Percentiles rank a stretch among this genome's conserved stretches.
These are phyloP conservation scores for Pontederia crassipes DNA, from an alignment of 176 grass and related monocot genomes.

Conservation along the genomic window DNA sequence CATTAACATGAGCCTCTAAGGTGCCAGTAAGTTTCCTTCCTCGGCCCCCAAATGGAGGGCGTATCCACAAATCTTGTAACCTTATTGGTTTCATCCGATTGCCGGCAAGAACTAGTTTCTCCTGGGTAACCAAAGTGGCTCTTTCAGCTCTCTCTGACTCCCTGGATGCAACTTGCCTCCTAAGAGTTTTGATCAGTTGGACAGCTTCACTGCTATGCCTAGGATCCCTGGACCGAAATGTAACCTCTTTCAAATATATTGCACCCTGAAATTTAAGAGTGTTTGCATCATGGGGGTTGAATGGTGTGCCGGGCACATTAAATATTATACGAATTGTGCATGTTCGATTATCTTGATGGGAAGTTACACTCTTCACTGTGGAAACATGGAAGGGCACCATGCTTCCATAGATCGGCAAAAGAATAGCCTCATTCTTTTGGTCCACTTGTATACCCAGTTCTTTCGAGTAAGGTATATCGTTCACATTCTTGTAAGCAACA, in stretches of 20 bases:
- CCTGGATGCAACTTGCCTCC: constrained; percentile 73
- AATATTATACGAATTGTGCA: constrained; percentile 70
- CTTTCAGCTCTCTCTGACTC: constrained; percentile 85
- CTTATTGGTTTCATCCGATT: constrained; percentile 59
- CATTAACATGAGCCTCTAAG: constrained; percentile 83
- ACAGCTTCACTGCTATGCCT: constrained; percentile 79
- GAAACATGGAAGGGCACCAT: constrained; percentile 90
- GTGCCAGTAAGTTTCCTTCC: constrained; percentile 54
- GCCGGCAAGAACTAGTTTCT: constrained; percentile 59
- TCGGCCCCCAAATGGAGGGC: constrained; percentile 58
- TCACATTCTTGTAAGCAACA: constrained; percentile 60
- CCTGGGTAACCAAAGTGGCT: constrained; percentile 80
- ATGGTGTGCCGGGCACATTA: constrained; percentile 71
- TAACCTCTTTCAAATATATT: constrained; percentile 72
- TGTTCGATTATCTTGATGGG: constrained; percentile 54
- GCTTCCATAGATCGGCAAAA: constrained; percentile 74
- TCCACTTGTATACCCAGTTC: constrained; percentile 80
- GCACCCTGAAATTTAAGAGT: constrained; percentile 53
- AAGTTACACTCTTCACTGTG: constrained; percentile 72
- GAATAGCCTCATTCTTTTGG: constrained; percentile 68
- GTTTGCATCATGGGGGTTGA: constrained; percentile 46
- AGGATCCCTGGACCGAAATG: constrained; percentile 63
- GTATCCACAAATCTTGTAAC: constrained; percentile 75
- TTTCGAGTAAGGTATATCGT: constrained; percentile 52
- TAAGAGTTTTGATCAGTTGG: constrained; percentile 67